Evolutionary conservation across 225 moss, liverwort and hornwort genomes (phyloP).

Genomic region (Physcomitrellopsis africana): DNA sequence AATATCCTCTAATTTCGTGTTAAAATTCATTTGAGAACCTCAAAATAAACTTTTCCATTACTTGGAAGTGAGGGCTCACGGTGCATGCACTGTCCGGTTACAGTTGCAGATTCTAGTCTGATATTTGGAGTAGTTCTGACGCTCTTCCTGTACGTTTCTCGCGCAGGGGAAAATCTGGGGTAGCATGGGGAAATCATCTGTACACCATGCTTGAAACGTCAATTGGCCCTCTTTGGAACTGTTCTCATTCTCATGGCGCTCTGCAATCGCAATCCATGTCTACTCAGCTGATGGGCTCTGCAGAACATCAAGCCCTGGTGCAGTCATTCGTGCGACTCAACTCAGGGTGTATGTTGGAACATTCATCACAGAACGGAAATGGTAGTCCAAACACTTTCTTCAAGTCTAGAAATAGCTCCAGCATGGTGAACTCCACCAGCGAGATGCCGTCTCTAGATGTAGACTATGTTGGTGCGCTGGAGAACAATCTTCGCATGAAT

Average conservation of each 20-base stretch:
- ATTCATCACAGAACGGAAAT: background rate
- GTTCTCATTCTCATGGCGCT: background rate
- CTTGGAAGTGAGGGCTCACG: too few species aligned
- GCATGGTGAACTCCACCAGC: conserved; percentile 11
- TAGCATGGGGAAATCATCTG: background rate
- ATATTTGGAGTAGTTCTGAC: too few species aligned
- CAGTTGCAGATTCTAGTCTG: too few species aligned
- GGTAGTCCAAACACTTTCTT: background rate
- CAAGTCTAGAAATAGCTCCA: conserved; percentile 16
- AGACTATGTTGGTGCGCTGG: background rate
- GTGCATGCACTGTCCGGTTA: too few species aligned
- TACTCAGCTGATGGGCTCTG: background rate
- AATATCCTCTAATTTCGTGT: too few species aligned
- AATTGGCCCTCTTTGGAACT: background rate
- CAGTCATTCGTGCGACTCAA: background rate
- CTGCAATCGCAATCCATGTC: background rate
- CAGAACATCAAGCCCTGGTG: background rate
- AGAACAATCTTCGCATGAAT: background rate
- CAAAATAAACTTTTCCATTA: too few species aligned
- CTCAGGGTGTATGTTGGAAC: background rate
- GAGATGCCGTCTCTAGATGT: background rate
- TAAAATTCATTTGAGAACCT: too few species aligned
- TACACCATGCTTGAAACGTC: background rate
- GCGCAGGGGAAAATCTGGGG: conserved; percentile 5
- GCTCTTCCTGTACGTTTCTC: too few species aligned